These are phyloP conservation scores for Crithidia acanthocephali DNA, from an alignment of 208 protist genomes.

Conservation along the genomic window DNA sequence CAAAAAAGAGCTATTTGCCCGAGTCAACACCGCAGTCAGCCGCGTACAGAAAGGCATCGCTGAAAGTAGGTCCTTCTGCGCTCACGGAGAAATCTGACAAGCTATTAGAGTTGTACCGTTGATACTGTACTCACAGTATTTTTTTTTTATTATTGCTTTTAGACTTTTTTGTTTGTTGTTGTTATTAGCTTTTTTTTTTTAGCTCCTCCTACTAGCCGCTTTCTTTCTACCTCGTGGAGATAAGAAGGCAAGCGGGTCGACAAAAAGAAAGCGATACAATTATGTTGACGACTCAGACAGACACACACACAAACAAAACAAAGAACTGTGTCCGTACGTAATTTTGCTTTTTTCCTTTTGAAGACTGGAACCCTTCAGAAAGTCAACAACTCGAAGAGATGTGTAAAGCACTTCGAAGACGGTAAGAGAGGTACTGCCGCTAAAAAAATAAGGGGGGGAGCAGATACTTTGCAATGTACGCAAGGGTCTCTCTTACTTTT, in stretches of 20 bases:
- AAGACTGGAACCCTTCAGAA: neutral
- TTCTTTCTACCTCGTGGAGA: conserved; percentile 3
- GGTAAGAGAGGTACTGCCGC: neutral
- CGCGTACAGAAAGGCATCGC: too few relatives aligned
- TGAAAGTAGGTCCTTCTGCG: too few relatives aligned
- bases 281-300: neutral
- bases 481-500: too few relatives aligned
- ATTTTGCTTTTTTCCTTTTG: conserved; percentile 7
- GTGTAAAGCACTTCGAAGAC: neutral
- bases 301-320: too few relatives aligned
- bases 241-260: neutral
- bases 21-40: too few relatives aligned
- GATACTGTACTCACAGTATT: too few relatives aligned
- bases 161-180: neutral
- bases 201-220: conserved; percentile 7
- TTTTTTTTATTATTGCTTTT: too few relatives aligned
- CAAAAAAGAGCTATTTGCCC: too few relatives aligned
- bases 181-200: neutral
- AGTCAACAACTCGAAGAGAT: neutral
- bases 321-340: too few relatives aligned
- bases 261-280: neutral
- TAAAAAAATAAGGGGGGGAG: neutral
- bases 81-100: too few relatives aligned
- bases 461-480: too few relatives aligned
- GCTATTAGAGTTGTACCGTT: too few relatives aligned